Evolutionary conservation across 306 rosid species (phyloP).

Genomic region (Styphnolobium japonicum): DNA sequence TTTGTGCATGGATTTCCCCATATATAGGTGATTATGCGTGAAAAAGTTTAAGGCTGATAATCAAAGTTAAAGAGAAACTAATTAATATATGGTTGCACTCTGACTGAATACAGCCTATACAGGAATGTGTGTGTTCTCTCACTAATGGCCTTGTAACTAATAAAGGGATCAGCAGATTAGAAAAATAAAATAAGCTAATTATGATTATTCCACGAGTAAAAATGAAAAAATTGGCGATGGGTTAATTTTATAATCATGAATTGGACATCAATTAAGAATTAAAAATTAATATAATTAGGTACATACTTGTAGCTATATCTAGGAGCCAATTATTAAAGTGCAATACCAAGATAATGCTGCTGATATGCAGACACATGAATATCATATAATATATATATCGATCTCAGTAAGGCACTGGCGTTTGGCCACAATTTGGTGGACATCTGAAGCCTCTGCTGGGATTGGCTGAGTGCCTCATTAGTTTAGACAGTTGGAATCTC

Average conservation of each 20-base stretch:
- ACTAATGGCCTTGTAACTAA: neutral
- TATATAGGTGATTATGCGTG: neutral
- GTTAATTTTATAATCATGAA: neutral
- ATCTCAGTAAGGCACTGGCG: constrained; percentile 30
- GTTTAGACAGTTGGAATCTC: constrained; percentile 43
- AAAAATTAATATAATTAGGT: neutral
- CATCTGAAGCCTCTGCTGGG: neutral
- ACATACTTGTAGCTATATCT: neutral
- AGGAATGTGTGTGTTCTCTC: neutral
- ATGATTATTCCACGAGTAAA: neutral
- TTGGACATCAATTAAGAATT: neutral
- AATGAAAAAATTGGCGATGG: neutral
- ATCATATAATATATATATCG: neutral
- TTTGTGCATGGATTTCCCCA: neutral
- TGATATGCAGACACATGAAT: constrained; percentile 5
- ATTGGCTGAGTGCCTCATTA: constrained; percentile 33
- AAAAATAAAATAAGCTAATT: neutral
- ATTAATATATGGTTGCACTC: neutral
- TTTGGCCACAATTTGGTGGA: constrained; percentile 21
- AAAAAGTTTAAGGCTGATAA: neutral
- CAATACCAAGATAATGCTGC: constrained; percentile 6
- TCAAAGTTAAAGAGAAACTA: neutral
- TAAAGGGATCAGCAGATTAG: neutral
- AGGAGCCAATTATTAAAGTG: constrained; percentile 22
- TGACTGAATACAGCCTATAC: neutral